Conservation (phyloP, 768 basidiomycete genomes). For the Boletus rex-veris region DNA sequence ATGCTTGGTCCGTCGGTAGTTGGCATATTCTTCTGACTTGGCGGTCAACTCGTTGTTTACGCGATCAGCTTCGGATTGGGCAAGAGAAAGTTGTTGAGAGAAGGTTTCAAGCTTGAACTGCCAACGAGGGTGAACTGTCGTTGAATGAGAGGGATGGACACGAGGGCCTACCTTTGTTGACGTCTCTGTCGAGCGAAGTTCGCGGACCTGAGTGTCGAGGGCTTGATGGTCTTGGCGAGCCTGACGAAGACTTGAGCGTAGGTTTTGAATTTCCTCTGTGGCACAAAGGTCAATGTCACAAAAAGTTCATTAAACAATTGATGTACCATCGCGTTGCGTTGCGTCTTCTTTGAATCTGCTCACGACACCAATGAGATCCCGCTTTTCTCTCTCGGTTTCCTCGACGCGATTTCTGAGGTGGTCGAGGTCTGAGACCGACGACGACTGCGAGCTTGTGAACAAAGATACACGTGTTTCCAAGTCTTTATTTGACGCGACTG, state of each 20-base stretch:
- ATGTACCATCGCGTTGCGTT: slow-evolving; percentile 68
- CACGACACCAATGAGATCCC: slow-evolving; percentile 79
- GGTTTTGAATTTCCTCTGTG: slow-evolving; percentile 66
- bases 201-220: slow-evolving; percentile 65
- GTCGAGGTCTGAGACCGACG: slow-evolving; percentile 61
- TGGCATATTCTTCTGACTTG: slow-evolving; percentile 80
- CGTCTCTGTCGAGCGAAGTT: slow-evolving; percentile 70
- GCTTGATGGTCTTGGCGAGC: slow-evolving; percentile 69
- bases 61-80: slow-evolving; percentile 74
- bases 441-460: slow-evolving; percentile 55
- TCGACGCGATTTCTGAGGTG: slow-evolving; percentile 58
- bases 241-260: slow-evolving; percentile 68
- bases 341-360: slow-evolving; percentile 79
- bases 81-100: slow-evolving; percentile 74
- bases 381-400: slow-evolving; percentile 85
- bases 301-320: neutral
- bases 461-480: slow-evolving; percentile 55
- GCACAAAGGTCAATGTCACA: neutral
- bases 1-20: slow-evolving; percentile 78
- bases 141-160: neutral
- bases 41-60: slow-evolving; percentile 60
- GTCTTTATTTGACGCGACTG: slow-evolving; percentile 43
- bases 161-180: slow-evolving; percentile 59
- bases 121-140: neutral
- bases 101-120: slow-evolving; percentile 87